These are phyloP conservation scores for Ilex aquifolium DNA, from an alignment of 257 asterid genomes.

Conservation along the genomic window DNA sequence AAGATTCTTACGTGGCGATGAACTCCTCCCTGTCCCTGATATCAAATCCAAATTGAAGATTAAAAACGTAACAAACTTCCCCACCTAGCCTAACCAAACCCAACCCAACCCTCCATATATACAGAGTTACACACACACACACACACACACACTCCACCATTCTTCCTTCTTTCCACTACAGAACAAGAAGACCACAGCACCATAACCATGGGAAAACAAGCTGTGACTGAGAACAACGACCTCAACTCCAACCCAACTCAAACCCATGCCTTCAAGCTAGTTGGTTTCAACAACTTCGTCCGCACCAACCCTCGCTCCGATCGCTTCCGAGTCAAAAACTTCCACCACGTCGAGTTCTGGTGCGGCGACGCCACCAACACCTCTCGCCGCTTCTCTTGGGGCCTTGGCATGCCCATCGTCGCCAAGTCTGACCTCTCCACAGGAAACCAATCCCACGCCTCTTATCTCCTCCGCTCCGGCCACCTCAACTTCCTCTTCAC, in stretches of 20 bases:
- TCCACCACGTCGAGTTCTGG: constrained; percentile 91
- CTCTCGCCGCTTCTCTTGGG: constrained; percentile 78
- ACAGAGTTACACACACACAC: too few species aligned
- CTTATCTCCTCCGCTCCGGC: constrained; percentile 79
- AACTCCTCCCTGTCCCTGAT: too few species aligned
- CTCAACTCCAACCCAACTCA: too few species aligned
- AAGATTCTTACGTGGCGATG: too few species aligned
- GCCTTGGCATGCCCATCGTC: constrained; percentile 70
- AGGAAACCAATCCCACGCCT: constrained; percentile 81
- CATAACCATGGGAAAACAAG: neutral
- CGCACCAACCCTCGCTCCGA: constrained; percentile 67
- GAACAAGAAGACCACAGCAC: too few species aligned
- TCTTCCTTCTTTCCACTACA: too few species aligned
- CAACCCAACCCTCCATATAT: too few species aligned
- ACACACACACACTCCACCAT: too few species aligned
- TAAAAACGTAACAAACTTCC: too few species aligned
- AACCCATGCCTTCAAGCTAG: constrained; percentile 33
- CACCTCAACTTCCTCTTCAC: constrained; percentile 65
- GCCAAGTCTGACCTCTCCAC: constrained; percentile 91
- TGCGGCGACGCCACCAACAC: constrained; percentile 85
- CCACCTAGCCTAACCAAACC: too few species aligned
- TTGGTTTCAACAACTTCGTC: constrained; percentile 52
- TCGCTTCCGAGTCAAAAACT: constrained; percentile 47
- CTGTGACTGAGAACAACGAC: too few species aligned
- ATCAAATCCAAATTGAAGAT: too few species aligned